phyloP scores from a whole-genome alignment of 805 yeast species.

The Vanderwaltozyma verrucispora region DNA sequence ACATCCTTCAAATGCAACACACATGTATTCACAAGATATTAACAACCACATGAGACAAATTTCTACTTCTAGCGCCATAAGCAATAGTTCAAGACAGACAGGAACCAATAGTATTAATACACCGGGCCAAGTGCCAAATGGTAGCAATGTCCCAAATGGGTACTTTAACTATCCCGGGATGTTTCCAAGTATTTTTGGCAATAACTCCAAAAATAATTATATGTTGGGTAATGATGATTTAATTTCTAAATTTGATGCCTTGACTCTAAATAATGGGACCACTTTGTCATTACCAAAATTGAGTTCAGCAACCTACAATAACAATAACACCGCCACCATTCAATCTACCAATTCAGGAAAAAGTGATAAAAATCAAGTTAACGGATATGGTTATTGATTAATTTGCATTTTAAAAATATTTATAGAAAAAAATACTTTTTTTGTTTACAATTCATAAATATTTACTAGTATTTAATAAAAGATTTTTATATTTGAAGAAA shows the following conservation, averaged over 20 bases:
- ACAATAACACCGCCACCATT: slow-evolving; percentile 4
- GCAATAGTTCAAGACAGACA: slow-evolving; percentile 24
- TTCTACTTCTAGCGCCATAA: slow-evolving; percentile 25
- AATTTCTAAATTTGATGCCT: slow-evolving; percentile 21
- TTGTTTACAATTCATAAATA: no score
- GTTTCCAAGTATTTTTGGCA: slow-evolving; percentile 13
- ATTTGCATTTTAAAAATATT: no score
- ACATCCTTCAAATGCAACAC: slow-evolving; percentile 13
- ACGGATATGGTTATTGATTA: neutral
- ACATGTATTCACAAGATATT: slow-evolving; percentile 14
- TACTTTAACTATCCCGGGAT: slow-evolving; percentile 26
- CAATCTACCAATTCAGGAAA: neutral
- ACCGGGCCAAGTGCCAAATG: neutral
- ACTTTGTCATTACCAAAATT: slow-evolving; percentile 24
- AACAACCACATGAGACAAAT: slow-evolving; percentile 22
- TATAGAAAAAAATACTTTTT: no score
- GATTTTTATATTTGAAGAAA: no score
- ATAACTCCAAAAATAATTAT: slow-evolving; percentile 6
- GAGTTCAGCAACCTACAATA: slow-evolving; percentile 20
- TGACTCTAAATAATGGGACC: slow-evolving; percentile 21
- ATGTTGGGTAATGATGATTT: slow-evolving; percentile 16
- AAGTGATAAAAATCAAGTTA: neutral
- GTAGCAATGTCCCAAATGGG: neutral
- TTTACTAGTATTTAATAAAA: no score
- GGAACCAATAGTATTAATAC: slow-evolving; percentile 3